Percentiles rank a stretch among this genome's conserved stretches.
Conservation (phyloP, 768 basidiomycete species). For the Tricholoma sp. region DNA sequence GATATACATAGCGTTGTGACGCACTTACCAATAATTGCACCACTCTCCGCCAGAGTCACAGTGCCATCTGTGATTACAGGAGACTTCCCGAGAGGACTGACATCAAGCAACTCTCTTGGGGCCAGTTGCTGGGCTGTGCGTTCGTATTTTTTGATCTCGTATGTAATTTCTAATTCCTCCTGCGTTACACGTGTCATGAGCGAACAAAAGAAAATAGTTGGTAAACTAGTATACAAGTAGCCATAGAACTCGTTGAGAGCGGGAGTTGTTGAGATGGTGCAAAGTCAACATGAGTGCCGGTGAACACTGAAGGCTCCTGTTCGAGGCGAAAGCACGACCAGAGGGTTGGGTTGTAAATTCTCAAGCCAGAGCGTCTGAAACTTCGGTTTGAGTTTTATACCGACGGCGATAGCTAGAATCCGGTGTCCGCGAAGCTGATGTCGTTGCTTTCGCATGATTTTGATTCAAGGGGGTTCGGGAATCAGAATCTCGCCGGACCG, state of each 20-base stretch:
- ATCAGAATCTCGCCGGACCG: too few relatives aligned
- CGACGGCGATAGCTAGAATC: too few relatives aligned
- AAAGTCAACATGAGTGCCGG: constrained; percentile 18
- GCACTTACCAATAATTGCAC: constrained; percentile 17
- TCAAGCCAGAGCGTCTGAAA: too few relatives aligned
- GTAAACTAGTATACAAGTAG: constrained; percentile 23
- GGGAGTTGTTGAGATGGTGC: constrained; percentile 43
- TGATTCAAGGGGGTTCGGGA: too few relatives aligned
- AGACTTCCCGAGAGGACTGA: constrained; percentile 34
- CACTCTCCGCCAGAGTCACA: constrained; percentile 28
- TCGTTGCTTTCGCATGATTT: too few relatives aligned
- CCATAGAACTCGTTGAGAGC: constrained; percentile 48
- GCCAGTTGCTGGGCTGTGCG: constrained; percentile 18
- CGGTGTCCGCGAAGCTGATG: too few relatives aligned
- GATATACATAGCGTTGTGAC: too few relatives aligned
- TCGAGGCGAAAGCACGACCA: too few relatives aligned
- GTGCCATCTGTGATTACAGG: constrained; percentile 39
- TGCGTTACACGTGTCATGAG: neutral
- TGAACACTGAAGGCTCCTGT: too few relatives aligned
- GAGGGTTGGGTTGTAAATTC: too few relatives aligned
- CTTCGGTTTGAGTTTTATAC: too few relatives aligned
- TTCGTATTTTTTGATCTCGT: constrained; percentile 31
- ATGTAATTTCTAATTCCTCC: constrained; percentile 41
- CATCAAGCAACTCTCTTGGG: constrained; percentile 26
- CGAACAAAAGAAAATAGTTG: neutral